Base-by-base conservation (phyloP, 495 filamentous ascomycete species). In the Pseudomonodictys pantanalensis region DNA sequence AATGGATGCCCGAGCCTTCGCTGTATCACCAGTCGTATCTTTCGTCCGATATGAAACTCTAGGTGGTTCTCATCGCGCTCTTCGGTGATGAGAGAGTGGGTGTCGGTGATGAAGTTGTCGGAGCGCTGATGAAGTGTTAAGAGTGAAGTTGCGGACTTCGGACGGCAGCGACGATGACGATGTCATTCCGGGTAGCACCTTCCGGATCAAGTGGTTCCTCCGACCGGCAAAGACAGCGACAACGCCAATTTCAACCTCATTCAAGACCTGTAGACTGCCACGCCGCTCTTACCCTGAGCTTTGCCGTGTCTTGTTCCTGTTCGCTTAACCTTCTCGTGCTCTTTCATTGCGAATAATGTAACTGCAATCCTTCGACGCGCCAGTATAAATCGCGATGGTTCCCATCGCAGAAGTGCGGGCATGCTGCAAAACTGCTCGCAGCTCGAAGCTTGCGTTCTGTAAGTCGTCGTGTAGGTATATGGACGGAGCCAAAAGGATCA, bases 221-320 rank as follows among this genome's bases (percentile, higher is more conserved):
- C 56, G 56, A 45, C 42, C 55, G 55, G 55, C n/a, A n/a, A n/a
- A 50, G 28, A 47, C 47, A 26, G 55, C 42, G 43, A 30, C 45
- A 38, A 48, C 42, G 38, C 23, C 39, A 26, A 46, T 42, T 30
- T 45, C 35, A 30, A 41, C 22, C 18, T 33, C 41, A 30, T 39
- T 18, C 10, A 45, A 44, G 44, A 47, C 25, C 52, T 56, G 30
- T 20, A 49, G 35, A 23, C 45, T 29, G 47, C 30, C 17, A 49
- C 22, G 42, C 43, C 20, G 3, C 11, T 7, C 22, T 35, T 18
- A n/a, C n/a, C n/a, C n/a, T n/a, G n/a, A n/a, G n/a, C n/a, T n/a
- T n/a, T n/a, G n/a, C n/a, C n/a, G n/a, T n/a, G n/a, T n/a, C n/a
- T n/a, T n/a, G n/a, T n/a, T n/a, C n/a, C n/a, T 15, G 15, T 41